These are phyloP conservation scores for Strigomonas culicis DNA, from an alignment of 208 protist genomes.

Conservation along the genomic window DNA sequence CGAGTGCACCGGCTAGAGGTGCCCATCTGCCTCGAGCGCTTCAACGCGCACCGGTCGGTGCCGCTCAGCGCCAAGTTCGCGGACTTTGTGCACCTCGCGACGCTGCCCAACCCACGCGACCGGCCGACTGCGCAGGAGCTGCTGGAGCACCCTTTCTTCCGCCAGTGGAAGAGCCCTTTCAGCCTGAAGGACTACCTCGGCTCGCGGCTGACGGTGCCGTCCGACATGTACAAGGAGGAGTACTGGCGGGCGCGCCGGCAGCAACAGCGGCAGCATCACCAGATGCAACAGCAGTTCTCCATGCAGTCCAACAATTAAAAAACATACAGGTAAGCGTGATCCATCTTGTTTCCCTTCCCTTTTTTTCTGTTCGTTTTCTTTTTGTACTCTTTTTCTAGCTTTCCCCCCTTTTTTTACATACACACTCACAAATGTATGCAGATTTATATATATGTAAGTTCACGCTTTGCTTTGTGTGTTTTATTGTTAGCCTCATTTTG, in stretches of 20 bases:
- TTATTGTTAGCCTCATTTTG: not conserved
- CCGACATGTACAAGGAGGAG: conserved; percentile 42
- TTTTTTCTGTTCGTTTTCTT: not conserved
- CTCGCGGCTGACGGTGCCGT: conserved; percentile 35
- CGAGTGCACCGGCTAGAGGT: conserved; percentile 35
- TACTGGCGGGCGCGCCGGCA: conserved; percentile 26
- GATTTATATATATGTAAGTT: not conserved
- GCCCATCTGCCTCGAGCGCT: conserved; percentile 35
- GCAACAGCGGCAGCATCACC: too few species aligned
- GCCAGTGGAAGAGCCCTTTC: conserved; percentile 72
- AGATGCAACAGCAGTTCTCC: too few species aligned
- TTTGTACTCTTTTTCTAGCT: too few species aligned
- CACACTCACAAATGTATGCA: too few species aligned
- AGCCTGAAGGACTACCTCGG: conserved; percentile 71
- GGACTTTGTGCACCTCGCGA: conserved; percentile 71
- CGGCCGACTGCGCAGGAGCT: conserved; percentile 75
- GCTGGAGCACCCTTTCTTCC: conserved; percentile 87
- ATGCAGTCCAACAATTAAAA: too few species aligned
- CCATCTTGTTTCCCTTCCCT: too few species aligned
- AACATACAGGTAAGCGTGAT: too few species aligned
- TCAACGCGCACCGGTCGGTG: conserved; percentile 27
- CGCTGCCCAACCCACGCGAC: conserved; percentile 45
- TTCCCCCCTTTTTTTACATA: too few species aligned
- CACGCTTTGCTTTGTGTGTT: not conserved
- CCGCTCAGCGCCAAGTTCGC: conserved; percentile 53